These are phyloP conservation scores for Arachnopeziza araneosa DNA, from an alignment of 2,329 filamentous ascomycete genomes.

Conservation along the genomic window DNA sequence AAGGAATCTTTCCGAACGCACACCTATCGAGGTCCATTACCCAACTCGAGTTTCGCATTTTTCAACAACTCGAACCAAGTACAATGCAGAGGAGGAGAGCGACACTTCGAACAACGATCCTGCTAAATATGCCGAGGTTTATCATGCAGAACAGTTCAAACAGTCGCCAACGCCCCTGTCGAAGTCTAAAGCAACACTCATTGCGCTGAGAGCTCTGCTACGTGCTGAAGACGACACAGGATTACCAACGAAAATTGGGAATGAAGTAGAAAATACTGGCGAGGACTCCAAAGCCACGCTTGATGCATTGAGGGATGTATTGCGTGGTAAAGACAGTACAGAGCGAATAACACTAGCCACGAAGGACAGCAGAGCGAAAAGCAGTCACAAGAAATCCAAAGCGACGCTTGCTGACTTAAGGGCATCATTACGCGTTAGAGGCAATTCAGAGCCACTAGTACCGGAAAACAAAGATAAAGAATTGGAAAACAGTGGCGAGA, in stretches of 20 bases:
- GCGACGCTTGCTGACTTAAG: neutral
- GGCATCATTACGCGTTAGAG: neutral
- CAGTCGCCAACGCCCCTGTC: neutral
- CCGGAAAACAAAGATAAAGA: neutral
- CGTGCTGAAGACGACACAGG: neutral
- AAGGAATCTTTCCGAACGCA: neutral
- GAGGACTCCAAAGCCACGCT: too few relatives aligned
- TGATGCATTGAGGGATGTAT: too few relatives aligned
- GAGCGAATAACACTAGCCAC: too few relatives aligned
- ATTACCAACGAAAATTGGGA: too few relatives aligned
- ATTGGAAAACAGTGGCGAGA: neutral
- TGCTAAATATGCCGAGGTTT: neutral
- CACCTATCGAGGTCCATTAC: neutral
- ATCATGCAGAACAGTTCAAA: neutral
- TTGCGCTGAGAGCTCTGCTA: neutral
- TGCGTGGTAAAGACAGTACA: too few relatives aligned
- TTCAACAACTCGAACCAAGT: constrained; percentile 3
- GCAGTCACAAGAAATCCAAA: neutral
- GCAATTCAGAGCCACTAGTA: neutral
- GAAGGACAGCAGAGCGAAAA: too few relatives aligned
- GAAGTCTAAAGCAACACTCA: neutral
- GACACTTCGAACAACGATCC: neutral
- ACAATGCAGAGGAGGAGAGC: constrained; percentile 2
- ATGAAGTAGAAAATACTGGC: too few relatives aligned
- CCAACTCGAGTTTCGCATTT: neutral